Evolutionary conservation across 2,329 filamentous ascomycete species (phyloP), one percentile per base, ranked within the genome.

Genomic region (Scleromitrula shiraiana): DNA sequence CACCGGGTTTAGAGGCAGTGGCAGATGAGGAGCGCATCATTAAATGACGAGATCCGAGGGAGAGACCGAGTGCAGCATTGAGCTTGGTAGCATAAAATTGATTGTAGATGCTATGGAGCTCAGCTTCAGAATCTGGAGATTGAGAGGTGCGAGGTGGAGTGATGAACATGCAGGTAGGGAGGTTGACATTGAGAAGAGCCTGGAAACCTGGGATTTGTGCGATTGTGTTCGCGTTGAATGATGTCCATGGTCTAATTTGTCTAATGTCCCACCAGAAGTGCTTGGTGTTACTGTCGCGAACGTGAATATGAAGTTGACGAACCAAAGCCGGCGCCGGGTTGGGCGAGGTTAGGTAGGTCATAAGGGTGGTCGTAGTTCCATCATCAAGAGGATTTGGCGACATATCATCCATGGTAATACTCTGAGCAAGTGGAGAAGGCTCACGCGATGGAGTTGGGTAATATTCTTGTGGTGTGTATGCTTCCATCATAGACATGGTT

Each of bases 211-310:
- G 85, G 38, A 95, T 80, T 5, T 78, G 72, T 56, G 83, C 75
- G 63, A 96, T 82, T 49, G 82, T 80, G 46, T 74, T 66, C 9
- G 86, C 71, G 55, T 79, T 87, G 76, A 96, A 96, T 57, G 80
- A 77, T 43, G 77, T 77, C 91, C 91, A 96, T 53, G 81, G 77
- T 53, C 87, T 81, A 56, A 96, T 74, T 64, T 94, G 91, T 57
- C 91, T 85, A 50, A 95, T 77, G 62, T 97, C 91, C 86, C 88
- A 96, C 91, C 91, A 97, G 67, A 91, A 95, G 70, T 95, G 82
- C 65, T 83, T 88, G 59, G 77, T 83, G 67, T 75, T 77, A 61
- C 75, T 82, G 64, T 80, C 85, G 54, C 73, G 78, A 60, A 74
- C 72, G 55, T 69, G 81, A 63, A 84, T 82, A 51, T 84, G 86